Conservation (phyloP, 768 basidiomycete genomes). For the Omphalotus guepiniiformis region DNA sequence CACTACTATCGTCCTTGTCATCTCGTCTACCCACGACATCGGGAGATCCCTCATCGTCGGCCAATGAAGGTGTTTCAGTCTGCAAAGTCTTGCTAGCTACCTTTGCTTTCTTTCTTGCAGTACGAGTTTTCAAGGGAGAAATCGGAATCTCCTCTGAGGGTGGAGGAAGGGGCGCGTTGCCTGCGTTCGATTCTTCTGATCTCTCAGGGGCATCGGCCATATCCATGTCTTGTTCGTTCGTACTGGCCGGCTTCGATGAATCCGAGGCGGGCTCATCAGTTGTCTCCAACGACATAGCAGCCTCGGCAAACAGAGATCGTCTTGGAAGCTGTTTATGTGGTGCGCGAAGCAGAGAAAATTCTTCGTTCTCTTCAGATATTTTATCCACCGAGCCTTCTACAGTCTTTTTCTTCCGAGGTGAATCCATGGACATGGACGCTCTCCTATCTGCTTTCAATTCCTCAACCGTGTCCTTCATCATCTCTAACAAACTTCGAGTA, state of each 20-base stretch:
- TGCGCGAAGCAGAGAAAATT: conserved; percentile 6
- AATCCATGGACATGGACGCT: background rate
- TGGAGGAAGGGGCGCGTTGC: background rate
- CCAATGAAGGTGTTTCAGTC: conserved; percentile 11
- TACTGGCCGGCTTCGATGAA: background rate
- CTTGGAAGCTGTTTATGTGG: background rate
- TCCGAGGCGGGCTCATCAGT: background rate
- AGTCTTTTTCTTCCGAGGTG: conserved; percentile 1
- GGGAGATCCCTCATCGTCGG: conserved; percentile 12
- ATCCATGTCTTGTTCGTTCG: background rate
- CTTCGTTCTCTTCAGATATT: background rate
- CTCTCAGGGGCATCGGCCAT: background rate
- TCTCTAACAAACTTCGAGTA: conserved; percentile 39
- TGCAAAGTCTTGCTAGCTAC: background rate
- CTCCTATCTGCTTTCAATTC: conserved; percentile 37
- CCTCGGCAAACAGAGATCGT: background rate
- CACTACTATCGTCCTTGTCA: conserved; percentile 1
- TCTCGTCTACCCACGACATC: background rate
- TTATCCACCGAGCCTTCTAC: background rate
- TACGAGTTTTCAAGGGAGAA: background rate
- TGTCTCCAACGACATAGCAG: background rate
- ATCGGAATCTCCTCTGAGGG: background rate
- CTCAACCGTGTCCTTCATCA: conserved; percentile 46
- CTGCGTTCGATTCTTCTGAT: background rate
- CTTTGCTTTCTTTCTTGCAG: background rate